Evolutionary conservation across 2,329 filamentous ascomycete species (phyloP).

Genomic region (Neoascochyta sp.): DNA sequence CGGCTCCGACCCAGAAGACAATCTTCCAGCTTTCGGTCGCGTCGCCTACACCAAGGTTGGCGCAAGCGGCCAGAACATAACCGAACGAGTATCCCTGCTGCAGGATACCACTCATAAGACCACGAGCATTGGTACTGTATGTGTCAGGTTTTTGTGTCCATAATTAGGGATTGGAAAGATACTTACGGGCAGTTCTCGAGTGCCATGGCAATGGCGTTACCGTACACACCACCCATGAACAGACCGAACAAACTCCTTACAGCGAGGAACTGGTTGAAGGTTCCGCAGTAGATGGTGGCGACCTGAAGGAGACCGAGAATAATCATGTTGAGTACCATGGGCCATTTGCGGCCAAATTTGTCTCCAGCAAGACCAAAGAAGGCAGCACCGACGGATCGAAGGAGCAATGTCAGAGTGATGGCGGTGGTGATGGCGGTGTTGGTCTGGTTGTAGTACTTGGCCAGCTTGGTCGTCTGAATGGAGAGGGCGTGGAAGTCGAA

Average conservation of each 20-base stretch:
- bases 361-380: conserved; percentile 75
- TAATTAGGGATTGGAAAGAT: background rate
- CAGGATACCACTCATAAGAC: conserved; percentile 76
- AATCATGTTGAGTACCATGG: conserved; percentile 77
- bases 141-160: conserved; percentile 17
- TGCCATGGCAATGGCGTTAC: conserved; percentile 74
- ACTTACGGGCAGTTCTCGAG: conserved; percentile 67
- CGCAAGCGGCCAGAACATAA: conserved; percentile 73
- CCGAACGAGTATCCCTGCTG: conserved; percentile 80
- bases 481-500: conserved; percentile 81
- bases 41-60: conserved; percentile 69
- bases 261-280: conserved; percentile 70
- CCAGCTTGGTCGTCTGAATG: conserved; percentile 71
- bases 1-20: conserved; percentile 69
- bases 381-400: conserved; percentile 71
- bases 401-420: conserved; percentile 70
- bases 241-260: conserved; percentile 70
- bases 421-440: conserved; percentile 70
- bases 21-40: conserved; percentile 65
- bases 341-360: conserved; percentile 77
- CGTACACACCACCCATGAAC: conserved; percentile 79
- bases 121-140: conserved; percentile 57
- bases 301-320: conserved; percentile 67
- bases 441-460: conserved; percentile 55
- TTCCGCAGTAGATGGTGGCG: conserved; percentile 71